These are phyloP conservation scores for Chaetomidium leptoderma DNA, from an alignment of 495 filamentous ascomycete genomes.

Conservation along the genomic window DNA sequence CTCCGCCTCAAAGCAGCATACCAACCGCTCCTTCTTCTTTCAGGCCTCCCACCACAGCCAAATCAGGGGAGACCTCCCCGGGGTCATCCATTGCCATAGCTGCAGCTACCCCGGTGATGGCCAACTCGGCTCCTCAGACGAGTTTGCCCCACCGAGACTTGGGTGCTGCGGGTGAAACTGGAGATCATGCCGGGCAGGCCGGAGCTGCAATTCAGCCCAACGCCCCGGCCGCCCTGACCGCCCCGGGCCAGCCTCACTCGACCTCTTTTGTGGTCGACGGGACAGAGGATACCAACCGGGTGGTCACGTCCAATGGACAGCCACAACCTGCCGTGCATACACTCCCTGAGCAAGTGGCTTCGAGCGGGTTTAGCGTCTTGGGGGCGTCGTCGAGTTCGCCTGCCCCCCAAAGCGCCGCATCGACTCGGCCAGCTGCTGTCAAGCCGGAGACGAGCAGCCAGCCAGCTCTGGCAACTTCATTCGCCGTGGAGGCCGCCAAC, in stretches of 20 bases:
- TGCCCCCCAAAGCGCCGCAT: not conserved
- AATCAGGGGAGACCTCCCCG: not conserved
- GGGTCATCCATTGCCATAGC: not conserved
- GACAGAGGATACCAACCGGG: not conserved
- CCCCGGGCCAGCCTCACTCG: not conserved
- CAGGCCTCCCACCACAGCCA: not conserved
- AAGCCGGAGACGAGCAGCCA: not conserved
- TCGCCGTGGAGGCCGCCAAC: not conserved
- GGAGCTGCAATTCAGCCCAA: not conserved
- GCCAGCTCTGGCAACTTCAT: not conserved
- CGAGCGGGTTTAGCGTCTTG: constrained; percentile 1
- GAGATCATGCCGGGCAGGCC: not conserved
- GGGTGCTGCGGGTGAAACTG: not conserved
- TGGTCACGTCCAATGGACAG: not conserved
- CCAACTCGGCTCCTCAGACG: not conserved
- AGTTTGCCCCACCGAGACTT: not conserved
- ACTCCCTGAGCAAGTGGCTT: not conserved
- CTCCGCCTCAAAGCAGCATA: constrained; percentile 1
- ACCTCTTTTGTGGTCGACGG: not conserved
- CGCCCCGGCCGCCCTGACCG: not conserved
- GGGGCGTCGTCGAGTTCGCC: not conserved
- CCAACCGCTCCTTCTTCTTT: not conserved
- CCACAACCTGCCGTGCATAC: not conserved
- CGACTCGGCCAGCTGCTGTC: not conserved
- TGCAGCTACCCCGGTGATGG: not conserved